Evolutionary conservation across 1,139 yeast genomes (phyloP).

Genomic region (Zygosaccharomyces pseudobailii): DNA sequence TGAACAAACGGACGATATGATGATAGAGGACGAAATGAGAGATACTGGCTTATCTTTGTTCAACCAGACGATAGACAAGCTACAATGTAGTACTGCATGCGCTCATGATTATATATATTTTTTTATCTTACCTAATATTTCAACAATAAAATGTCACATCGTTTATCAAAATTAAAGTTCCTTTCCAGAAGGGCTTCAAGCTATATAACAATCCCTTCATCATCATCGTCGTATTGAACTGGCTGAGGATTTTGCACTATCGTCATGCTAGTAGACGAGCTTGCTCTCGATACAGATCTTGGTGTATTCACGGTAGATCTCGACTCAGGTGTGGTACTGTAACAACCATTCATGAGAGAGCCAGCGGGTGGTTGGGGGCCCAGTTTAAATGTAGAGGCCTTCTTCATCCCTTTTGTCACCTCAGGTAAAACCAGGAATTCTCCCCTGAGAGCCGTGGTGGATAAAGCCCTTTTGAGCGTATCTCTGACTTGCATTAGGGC

Average conservation of each 20-base stretch:
- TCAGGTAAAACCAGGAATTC: slow-evolving; percentile 4
- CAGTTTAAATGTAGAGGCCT: slow-evolving; percentile 30
- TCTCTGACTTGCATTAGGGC: slow-evolving; percentile 22
- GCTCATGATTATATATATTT: background rate
- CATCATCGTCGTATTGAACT: slow-evolving; percentile 12
- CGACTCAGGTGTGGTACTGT: slow-evolving; percentile 31
- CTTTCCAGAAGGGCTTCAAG: slow-evolving; percentile 74
- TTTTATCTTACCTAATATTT: slow-evolving; percentile 1
- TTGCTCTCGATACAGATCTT: slow-evolving; percentile 23
- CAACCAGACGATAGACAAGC: slow-evolving; percentile 9
- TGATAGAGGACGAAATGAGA: background rate
- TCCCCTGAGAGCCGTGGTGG: slow-evolving; percentile 26
- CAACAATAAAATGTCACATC: slow-evolving; percentile 1
- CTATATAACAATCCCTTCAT: slow-evolving; percentile 35
- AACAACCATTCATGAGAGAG: slow-evolving; percentile 33
- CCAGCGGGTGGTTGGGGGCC: slow-evolving; percentile 31
- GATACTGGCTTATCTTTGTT: slow-evolving; percentile 15
- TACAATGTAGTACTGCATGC: background rate
- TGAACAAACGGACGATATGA: slow-evolving; percentile 46
- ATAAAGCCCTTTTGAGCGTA: slow-evolving; percentile 27
- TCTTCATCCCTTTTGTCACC: slow-evolving; percentile 10
- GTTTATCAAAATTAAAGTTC: slow-evolving; percentile 20
- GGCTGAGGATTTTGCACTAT: slow-evolving; percentile 2
- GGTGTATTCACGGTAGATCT: slow-evolving; percentile 27
- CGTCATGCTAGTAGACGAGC: slow-evolving; percentile 16